Evolutionary conservation across 805 yeast genomes (phyloP).

Genomic region (Komagataella mondaviorum): DNA sequence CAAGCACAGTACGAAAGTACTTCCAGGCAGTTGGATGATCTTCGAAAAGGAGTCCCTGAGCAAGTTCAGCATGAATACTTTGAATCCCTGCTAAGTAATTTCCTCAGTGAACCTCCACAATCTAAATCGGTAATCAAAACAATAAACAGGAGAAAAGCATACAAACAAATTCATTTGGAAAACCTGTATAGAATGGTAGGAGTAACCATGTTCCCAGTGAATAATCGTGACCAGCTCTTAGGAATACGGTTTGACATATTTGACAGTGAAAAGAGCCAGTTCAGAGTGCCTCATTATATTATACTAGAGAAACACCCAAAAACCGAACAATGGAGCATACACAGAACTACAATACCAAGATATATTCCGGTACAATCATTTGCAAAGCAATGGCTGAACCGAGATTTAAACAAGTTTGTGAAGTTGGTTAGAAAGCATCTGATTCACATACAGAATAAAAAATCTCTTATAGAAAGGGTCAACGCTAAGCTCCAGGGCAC

Average conservation of each 20-base stretch:
- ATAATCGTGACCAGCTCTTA: conserved; percentile 20
- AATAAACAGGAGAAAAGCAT: not conserved
- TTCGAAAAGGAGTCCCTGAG: conserved; percentile 5
- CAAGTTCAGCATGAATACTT: conserved; percentile 16
- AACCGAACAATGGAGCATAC: conserved; percentile 16
- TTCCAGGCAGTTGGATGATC: not conserved
- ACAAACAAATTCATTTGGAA: conserved; percentile 16
- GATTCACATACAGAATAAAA: conserved; percentile 11
- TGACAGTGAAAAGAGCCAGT: conserved; percentile 15
- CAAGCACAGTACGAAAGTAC: conserved; percentile 1
- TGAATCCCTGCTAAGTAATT: conserved; percentile 13
- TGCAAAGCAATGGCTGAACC: conserved; percentile 12
- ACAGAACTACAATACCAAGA: conserved; percentile 20
- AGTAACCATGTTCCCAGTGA: conserved; percentile 36
- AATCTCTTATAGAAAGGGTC: conserved; percentile 6
- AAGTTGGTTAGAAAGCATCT: conserved; percentile 12
- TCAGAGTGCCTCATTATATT: conserved; percentile 30
- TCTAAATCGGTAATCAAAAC: conserved; percentile 1
- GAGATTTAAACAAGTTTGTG: conserved; percentile 12
- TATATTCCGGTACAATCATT: conserved; percentile 14
- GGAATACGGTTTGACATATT: conserved; percentile 40
- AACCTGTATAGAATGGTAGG: conserved; percentile 35
- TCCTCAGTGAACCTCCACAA: conserved; percentile 8
- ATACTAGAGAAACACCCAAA: conserved; percentile 19
- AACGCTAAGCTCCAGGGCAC: conserved; percentile 3